A percentile compares a stretch with the other conserved stretches of the same genome.
Conservation (phyloP, 257 asterid species). For the Lithospermum erythrorhizon region DNA sequence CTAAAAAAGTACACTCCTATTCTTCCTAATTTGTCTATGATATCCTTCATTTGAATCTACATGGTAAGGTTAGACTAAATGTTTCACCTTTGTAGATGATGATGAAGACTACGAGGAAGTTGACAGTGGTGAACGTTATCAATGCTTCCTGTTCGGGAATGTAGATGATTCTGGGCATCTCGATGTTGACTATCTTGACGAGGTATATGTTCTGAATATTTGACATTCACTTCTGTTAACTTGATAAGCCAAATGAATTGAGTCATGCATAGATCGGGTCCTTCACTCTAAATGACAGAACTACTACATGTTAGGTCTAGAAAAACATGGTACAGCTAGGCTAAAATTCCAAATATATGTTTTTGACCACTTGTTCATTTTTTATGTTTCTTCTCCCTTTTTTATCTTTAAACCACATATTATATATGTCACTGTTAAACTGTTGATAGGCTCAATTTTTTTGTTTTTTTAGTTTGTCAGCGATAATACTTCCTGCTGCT, state of each 20-base stretch:
- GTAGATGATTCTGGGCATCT: slow-evolving; percentile 95
- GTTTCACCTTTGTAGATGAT: slow-evolving; percentile 48
- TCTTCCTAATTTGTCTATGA: background rate
- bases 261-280: too few species aligned
- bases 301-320: too few species aligned
- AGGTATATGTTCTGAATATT: slow-evolving; percentile 39
- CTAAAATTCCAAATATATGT: background rate
- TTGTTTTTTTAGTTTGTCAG: too few species aligned
- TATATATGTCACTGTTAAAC: background rate
- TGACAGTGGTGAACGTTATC: slow-evolving; percentile 68
- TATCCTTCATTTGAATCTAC: slow-evolving; percentile 11
- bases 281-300: too few species aligned
- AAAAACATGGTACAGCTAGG: too few species aligned
- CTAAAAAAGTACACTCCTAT: background rate
- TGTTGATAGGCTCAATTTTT: background rate
- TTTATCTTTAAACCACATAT: too few species aligned
- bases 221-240: background rate
- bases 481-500: background rate
- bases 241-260: background rate
- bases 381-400: too few species aligned
- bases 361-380: background rate
- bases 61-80: slow-evolving; percentile 5
- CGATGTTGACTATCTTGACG: slow-evolving; percentile 95
- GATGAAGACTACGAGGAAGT: slow-evolving; percentile 92
- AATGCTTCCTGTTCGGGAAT: slow-evolving; percentile 97